Base-by-base conservation (phyloP, 257 asterid species). In the Petunia secreta region DNA sequence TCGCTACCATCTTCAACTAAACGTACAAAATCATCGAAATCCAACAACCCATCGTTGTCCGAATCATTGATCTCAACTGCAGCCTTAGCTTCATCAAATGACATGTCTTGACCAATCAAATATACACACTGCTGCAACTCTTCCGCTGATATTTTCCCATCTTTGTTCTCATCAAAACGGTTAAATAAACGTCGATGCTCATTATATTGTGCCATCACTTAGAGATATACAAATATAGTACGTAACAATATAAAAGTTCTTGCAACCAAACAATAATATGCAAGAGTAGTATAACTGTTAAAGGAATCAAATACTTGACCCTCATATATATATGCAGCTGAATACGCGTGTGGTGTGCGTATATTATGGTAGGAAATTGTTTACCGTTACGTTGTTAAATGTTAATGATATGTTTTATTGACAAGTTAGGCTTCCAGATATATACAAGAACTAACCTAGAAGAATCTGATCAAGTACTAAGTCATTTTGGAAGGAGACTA, bases 41-140 rank as follows among this genome's bases (percentile, higher is more conserved):
- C 82, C 75, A 91, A n/a, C 46, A 84, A 50, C 4, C 97, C 97
- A 40, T 91, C 95, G 0, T 87, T 88, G 77, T 90, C 91, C 6
- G 85, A 75, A 8, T 86, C 91, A 86, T 80, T 71, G 36, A 80
- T 55, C 82, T 53, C 82, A 79, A 92, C 87, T 3, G 89, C 88
- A 2, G 86, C 78, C 52, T 80, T 81, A 54, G 82, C 89, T 16
- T 90, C 95, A 46, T 81, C 92, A 14, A 62, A 68, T 25, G 93
- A 79, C 83, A 89, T 80, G 9, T 81, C 87, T 3, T 84, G 79
- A 6, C 80, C 82, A 0, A 82, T 57, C n/a, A 82, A 69, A 1
- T 3, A 43, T 0, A 83, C 36, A 44, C 86, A 82, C 16, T 78
- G 79, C 34, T 80, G 85, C 37, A 88, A 74, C 84, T 85, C 91